phyloP scores from a whole-genome alignment of 225 moss, liverwort and hornwort species.

The Anthoceros angustus region DNA sequence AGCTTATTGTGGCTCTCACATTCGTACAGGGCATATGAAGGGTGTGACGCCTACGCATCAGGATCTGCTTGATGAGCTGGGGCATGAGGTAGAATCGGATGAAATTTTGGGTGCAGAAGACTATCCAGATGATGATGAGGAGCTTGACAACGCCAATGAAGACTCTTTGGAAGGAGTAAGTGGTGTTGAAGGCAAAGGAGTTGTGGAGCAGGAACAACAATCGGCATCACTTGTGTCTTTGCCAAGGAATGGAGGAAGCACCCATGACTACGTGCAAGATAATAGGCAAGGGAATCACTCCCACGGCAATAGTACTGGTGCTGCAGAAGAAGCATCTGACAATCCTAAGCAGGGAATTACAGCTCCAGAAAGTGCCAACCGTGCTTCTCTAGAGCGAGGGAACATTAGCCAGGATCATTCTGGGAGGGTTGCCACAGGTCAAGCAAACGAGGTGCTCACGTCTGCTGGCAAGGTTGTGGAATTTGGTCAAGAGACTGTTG shows the following conservation, averaged over 20 bases:
- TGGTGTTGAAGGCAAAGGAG: background rate
- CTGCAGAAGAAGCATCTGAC: background rate
- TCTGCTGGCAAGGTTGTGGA: background rate
- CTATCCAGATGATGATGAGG: background rate
- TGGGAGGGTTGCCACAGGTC: background rate
- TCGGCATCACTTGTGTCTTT: background rate
- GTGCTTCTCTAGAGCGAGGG: background rate
- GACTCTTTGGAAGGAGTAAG: background rate
- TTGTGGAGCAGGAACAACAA: too few relatives aligned
- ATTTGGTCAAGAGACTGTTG: background rate
- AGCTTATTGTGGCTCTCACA: background rate
- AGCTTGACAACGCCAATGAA: background rate
- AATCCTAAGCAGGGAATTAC: background rate
- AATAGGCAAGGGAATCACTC: too few relatives aligned
- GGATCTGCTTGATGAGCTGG: constrained; percentile 1
- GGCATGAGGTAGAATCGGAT: background rate
- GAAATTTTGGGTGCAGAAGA: background rate
- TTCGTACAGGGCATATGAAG: background rate
- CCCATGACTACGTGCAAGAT: background rate
- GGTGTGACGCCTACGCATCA: background rate
- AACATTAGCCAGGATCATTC: background rate
- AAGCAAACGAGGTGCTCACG: background rate
- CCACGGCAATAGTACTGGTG: background rate
- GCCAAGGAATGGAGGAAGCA: background rate
- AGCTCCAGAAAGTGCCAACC: background rate